Conservation (phyloP, 2,329 filamentous ascomycete genomes). For the Botrytis pseudocinerea region DNA sequence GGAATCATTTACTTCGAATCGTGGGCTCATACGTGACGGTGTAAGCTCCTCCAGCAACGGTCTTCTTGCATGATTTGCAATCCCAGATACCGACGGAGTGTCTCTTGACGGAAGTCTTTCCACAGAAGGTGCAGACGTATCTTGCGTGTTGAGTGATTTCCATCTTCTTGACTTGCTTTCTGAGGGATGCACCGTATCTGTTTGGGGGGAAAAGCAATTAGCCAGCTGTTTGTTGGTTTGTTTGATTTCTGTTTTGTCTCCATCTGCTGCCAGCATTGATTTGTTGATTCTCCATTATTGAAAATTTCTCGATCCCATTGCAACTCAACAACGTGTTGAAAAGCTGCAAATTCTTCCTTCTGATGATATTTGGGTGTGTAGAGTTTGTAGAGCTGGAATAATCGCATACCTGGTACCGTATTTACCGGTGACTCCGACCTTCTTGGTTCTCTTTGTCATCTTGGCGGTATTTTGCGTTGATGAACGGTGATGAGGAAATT, state of each 20-base stretch:
- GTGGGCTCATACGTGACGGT: conserved; percentile 76
- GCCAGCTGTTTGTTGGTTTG: conserved; percentile 23
- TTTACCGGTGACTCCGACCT: conserved; percentile 99
- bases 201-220: conserved; percentile 31
- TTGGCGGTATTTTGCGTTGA: conserved; percentile 53
- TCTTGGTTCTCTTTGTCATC: conserved; percentile 96
- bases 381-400: conserved; percentile 32
- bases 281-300: conserved; percentile 1
- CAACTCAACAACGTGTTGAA: background rate
- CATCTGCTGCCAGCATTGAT: background rate
- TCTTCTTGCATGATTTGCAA: conserved; percentile 95
- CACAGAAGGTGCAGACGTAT: conserved; percentile 98
- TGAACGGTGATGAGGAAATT: conserved; percentile 32
- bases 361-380: background rate
- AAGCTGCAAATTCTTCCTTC: conserved; percentile 3
- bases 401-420: conserved; percentile 87
- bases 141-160: conserved; percentile 98
- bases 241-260: background rate
- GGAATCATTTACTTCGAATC: background rate
- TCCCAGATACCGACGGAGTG: conserved; percentile 94
- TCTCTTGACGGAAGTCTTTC: conserved; percentile 92
- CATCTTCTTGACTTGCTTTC: conserved; percentile 99
- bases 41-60: conserved; percentile 90
- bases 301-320: background rate
- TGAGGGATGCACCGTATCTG: conserved; percentile 98